Evolutionary conservation across 2,329 filamentous ascomycete species (phyloP), one percentile per base, ranked within the genome.

Genomic region (Pseudogymnoascus sp.): DNA sequence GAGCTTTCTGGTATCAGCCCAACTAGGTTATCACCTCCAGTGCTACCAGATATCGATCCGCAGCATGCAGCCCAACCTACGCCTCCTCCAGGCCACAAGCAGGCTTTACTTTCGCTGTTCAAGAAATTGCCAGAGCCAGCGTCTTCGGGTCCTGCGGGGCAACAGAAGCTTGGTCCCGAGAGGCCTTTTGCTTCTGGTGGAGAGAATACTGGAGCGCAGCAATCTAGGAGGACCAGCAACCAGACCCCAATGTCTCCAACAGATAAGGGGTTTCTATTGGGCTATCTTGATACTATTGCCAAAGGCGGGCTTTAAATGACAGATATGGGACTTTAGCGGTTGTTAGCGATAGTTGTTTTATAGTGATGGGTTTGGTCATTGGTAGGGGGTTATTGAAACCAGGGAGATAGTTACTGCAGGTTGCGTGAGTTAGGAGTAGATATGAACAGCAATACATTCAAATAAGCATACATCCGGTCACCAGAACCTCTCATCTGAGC

Each of bases 211-310:
- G 45, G 45, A 52, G 45, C 45, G n/a, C 18, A 10, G 26, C 9
- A 18, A 15, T 2, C 70, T 1, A 64, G 66, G 35, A 73, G 77
- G 38, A 74, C 78, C 9, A 76, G 75, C 15, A 81, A 77, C 63
- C 75, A 80, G 67, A 77, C 77, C 30, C 76, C 81, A 10, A 83
- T 84, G 45, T 87, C 85, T 3, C 82, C 88, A 0, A 86, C 83
- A 0, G 85, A 94, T 65, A 86, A 88, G 69, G 85, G 79, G 13
- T 94, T 94, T 67, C 74, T 95, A 69, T 76, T 94, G 58, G 86
- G 82, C 8, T 94, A 90, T 69, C 74, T 95, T 67, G 82, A 89
- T 64, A 76, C 76, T 60, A 64, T 71, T 52, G 65, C 68, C 37
- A 71, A 62, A 33, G 45, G 45, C 9, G 45, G 45, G 7, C 45